Evolutionary conservation across 148 eudicot genomes (phyloP).

Genomic region (Camellia sinensis): DNA sequence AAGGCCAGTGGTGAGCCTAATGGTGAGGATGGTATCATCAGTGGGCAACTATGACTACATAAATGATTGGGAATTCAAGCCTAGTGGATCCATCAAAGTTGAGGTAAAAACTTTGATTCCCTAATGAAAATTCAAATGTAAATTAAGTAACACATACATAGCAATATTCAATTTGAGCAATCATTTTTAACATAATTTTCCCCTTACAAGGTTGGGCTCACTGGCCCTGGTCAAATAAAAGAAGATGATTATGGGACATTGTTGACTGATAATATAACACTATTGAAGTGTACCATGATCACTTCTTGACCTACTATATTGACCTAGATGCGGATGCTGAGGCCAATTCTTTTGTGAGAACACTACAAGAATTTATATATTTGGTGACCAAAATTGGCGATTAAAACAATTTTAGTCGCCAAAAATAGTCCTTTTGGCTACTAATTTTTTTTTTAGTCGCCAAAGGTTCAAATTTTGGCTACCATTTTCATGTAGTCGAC

Average conservation of each 20-base stretch:
- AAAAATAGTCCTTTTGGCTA: no score
- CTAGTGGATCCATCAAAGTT: conserved; percentile 39
- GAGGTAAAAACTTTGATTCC: conserved; percentile 17
- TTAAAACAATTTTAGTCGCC: no score
- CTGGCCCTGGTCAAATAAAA: conserved; percentile 30
- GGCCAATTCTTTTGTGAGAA: conserved; percentile 42
- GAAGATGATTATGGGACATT: conserved; percentile 50
- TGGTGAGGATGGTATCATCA: conserved; percentile 8
- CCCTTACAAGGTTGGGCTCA: no score
- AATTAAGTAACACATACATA: no score
- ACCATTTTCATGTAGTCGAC: no score
- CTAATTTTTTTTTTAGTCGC: no score
- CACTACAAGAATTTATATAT: no score
- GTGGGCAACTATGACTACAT: conserved; percentile 47
- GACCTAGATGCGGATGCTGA: conserved; percentile 48
- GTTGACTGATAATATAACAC: conserved; percentile 45
- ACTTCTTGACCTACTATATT: conserved; percentile 46
- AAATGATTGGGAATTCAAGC: conserved; percentile 42
- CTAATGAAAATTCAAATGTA: neutral
- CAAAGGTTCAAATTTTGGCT: no score
- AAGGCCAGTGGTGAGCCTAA: neutral
- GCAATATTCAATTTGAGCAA: neutral
- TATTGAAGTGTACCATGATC: conserved; percentile 44
- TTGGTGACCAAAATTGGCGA: no score
- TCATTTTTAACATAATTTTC: neutral